Evolutionary conservation across 1,284 basidiomycete genomes (phyloP), one percentile per base, ranked within the genome.

Genomic region (Cutaneotrichosporon cutaneum): DNA sequence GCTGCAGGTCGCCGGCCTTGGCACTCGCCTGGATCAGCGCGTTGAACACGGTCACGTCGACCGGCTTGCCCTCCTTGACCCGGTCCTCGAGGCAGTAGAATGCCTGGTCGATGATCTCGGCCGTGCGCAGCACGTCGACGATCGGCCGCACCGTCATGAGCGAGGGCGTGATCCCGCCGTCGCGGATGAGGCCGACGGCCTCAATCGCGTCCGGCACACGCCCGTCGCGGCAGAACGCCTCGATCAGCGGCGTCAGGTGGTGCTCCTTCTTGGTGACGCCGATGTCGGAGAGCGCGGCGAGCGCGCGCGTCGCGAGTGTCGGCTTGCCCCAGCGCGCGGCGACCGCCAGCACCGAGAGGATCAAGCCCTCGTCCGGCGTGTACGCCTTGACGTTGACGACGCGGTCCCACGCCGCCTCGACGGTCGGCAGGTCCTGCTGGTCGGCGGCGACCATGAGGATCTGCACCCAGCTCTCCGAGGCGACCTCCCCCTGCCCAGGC

Each of bases 351-450:
- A 91, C 85, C 33, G 84, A 80, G 16, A 88, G 70, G 68, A 88
- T 87, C 18, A 88, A 75, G 0, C 90, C 90, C 81, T 92, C 90
- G 68, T 90, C 88, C 0, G 88, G 89, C 0, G 81, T 78, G 54
- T 88, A 72, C 51, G 81, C 80, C 39, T 85, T 74, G 22, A 83
- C 81, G 10, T 82, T 71, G 3, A 87, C 84, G 27, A 85, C 81
- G 42, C 83, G 83, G 10, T 83, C 69, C 91, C 90, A 94, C 45
- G 85, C 85, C 54, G 75, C 72, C 36, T 81, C 64, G 4, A 88
- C 85, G 11, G 90, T 90, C 7, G 89, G 85, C 62, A 78, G 75
- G 57, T 59, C 78, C 24, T 72, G 69, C 33, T 54, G 56, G 32
- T 75, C 72, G 21, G 73, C 74, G 36, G 71, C 73, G 11, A 70